phyloP scores from a whole-genome alignment of 2,329 filamentous ascomycete genomes.

The Apiospora pterosperma region DNA sequence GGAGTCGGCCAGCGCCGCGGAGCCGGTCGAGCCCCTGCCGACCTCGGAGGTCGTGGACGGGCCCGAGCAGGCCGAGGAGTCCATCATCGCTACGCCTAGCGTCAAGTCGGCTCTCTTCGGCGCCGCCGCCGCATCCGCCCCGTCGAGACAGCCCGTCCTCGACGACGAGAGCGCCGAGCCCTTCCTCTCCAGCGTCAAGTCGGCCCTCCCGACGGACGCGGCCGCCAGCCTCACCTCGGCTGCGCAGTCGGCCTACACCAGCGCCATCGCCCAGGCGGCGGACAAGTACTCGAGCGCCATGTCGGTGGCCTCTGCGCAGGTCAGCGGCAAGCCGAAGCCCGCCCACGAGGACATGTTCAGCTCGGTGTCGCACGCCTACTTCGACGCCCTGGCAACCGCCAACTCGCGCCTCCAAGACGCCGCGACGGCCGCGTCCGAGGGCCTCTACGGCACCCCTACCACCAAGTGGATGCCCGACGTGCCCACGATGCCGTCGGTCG shows the following conservation, averaged over 20 bases:
- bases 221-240: constrained; percentile 36
- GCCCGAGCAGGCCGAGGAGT: constrained; percentile 30
- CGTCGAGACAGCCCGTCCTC: constrained; percentile 45
- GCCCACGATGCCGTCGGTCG: constrained; percentile 36
- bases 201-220: constrained; percentile 30
- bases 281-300: constrained; percentile 66
- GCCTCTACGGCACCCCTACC: constrained; percentile 45
- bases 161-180: constrained; percentile 41
- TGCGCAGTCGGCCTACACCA: constrained; percentile 58
- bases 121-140: constrained; percentile 47
- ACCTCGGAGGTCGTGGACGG: constrained; percentile 18
- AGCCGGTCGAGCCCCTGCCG: constrained; percentile 16
- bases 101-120: constrained; percentile 49
- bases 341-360: constrained; percentile 66
- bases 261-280: constrained; percentile 63
- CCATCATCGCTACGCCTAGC: constrained; percentile 24
- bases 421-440: constrained; percentile 48
- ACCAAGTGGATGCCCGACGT: constrained; percentile 31
- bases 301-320: constrained; percentile 62
- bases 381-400: constrained; percentile 60
- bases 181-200: constrained; percentile 32
- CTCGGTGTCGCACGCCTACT: constrained; percentile 66
- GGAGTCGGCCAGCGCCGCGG: constrained; percentile 17
- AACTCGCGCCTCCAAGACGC: constrained; percentile 56
- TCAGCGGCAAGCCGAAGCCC: constrained; percentile 67